Conservation (phyloP, 768 basidiomycete species). For the Gymnopilus dilepis region DNA sequence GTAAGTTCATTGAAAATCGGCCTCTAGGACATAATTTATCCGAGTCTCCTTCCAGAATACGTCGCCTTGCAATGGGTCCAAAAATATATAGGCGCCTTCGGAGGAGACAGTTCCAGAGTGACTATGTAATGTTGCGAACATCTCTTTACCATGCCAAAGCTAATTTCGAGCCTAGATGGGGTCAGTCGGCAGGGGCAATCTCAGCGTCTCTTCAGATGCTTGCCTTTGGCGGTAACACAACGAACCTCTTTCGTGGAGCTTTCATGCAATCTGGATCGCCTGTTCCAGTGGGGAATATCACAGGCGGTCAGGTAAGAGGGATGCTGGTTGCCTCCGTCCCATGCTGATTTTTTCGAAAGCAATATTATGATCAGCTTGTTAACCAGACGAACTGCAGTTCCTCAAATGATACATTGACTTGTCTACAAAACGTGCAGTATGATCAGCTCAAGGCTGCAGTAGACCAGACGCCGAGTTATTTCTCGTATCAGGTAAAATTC, state of each 20-base stretch:
- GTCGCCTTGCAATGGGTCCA: constrained; percentile 62
- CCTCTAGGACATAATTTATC: not conserved
- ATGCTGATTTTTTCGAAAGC: constrained; percentile 7
- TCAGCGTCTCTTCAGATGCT: constrained; percentile 45
- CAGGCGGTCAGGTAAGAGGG: constrained; percentile 27
- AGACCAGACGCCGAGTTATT: constrained; percentile 47
- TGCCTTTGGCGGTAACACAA: constrained; percentile 34
- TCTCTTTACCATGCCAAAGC: not conserved
- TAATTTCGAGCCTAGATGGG: constrained; percentile 35
- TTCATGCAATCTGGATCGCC: constrained; percentile 35
- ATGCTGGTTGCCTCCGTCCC: not conserved
- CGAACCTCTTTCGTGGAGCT: constrained; percentile 41
- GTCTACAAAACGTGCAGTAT: constrained; percentile 47
- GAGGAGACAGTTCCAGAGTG: constrained; percentile 57
- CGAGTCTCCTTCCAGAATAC: constrained; percentile 26
- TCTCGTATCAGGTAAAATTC: constrained; percentile 18
- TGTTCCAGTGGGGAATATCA: constrained; percentile 28
- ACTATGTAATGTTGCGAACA: constrained; percentile 37
- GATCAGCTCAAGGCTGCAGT: constrained; percentile 47
- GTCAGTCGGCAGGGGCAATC: constrained; percentile 53
- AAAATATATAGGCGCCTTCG: constrained; percentile 57
- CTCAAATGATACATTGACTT: constrained; percentile 47
- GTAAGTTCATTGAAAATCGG: constrained; percentile 23
- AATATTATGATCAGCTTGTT: constrained; percentile 53
- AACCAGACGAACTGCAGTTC: constrained; percentile 44